These are phyloP conservation scores for Epichloe glyceriae DNA, from an alignment of 2,329 filamentous ascomycete genomes.

Conservation along the genomic window DNA sequence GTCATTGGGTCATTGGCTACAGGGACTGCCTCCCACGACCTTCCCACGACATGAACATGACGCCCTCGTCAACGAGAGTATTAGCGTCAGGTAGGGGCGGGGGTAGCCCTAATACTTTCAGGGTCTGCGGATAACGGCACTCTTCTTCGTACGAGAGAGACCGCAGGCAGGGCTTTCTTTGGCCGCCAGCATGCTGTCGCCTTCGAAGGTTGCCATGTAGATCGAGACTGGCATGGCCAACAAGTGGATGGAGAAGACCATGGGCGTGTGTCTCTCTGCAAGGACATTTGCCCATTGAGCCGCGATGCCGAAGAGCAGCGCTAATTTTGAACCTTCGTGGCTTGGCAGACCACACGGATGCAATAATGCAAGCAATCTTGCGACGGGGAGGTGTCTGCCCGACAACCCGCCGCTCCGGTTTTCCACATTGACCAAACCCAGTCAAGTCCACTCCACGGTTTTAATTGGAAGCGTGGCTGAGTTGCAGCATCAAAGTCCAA, in stretches of 20 bases:
- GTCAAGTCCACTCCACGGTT: no score
- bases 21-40: background rate
- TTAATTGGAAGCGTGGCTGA: no score
- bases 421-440: no score
- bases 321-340: background rate
- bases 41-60: background rate
- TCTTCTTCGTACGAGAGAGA: background rate
- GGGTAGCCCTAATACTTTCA: background rate
- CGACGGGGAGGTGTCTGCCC: no score
- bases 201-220: background rate
- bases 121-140: background rate
- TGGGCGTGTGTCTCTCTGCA: background rate
- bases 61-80: no score
- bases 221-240: background rate
- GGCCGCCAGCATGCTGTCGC: background rate
- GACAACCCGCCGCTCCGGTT: no score
- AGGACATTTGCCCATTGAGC: slow-evolving; percentile 2
- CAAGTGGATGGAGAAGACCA: background rate
- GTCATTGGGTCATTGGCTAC: background rate
- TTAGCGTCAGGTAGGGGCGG: background rate
- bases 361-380: no score
- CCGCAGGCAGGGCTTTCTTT: background rate
- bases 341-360: no score
- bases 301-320: slow-evolving; percentile 1
- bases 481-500: no score